phyloP scores from a whole-genome alignment of 139 green algal species.

The Chlorella sp. region DNA sequence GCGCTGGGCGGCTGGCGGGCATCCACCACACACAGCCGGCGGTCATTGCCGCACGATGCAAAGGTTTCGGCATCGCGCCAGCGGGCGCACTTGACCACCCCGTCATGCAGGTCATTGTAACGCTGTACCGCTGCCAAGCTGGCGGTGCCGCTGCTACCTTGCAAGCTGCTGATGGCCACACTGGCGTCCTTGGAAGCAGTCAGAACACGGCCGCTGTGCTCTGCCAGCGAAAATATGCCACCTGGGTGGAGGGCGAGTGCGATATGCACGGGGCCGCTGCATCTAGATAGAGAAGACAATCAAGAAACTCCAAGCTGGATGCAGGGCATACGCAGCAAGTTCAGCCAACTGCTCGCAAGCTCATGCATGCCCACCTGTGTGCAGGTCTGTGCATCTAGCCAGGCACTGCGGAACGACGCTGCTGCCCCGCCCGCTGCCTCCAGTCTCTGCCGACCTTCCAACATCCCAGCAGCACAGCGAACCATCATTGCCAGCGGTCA shows the following conservation, averaged over 20 bases:
- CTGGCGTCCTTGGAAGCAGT: slow-evolving; percentile 45
- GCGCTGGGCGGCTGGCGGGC: background rate
- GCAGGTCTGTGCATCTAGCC: background rate
- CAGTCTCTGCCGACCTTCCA: background rate
- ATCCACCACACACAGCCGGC: slow-evolving; percentile 30
- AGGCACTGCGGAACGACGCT: slow-evolving; percentile 21
- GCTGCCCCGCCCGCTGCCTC: background rate
- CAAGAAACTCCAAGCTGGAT: too few relatives aligned
- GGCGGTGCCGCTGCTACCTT: background rate
- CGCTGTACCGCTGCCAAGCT: slow-evolving; percentile 13
- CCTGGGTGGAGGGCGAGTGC: background rate
- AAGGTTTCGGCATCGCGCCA: slow-evolving; percentile 37
- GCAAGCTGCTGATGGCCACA: slow-evolving; percentile 24
- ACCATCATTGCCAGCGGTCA: slow-evolving; percentile 50
- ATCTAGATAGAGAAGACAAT: too few relatives aligned
- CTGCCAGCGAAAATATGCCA: slow-evolving; percentile 55
- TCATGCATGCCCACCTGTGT: background rate
- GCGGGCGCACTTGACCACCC: slow-evolving; percentile 51
- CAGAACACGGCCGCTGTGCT: slow-evolving; percentile 5
- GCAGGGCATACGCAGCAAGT: too few relatives aligned
- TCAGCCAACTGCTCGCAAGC: too few relatives aligned
- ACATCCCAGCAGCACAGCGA: slow-evolving; percentile 48
- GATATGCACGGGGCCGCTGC: too few relatives aligned
- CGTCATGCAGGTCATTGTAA: slow-evolving; percentile 37
- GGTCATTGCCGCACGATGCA: slow-evolving; percentile 52